Evolutionary conservation across 768 basidiomycete species (phyloP), one percentile per base, ranked within the genome.

Genomic region (Naganishia vaughanmartiniae): DNA sequence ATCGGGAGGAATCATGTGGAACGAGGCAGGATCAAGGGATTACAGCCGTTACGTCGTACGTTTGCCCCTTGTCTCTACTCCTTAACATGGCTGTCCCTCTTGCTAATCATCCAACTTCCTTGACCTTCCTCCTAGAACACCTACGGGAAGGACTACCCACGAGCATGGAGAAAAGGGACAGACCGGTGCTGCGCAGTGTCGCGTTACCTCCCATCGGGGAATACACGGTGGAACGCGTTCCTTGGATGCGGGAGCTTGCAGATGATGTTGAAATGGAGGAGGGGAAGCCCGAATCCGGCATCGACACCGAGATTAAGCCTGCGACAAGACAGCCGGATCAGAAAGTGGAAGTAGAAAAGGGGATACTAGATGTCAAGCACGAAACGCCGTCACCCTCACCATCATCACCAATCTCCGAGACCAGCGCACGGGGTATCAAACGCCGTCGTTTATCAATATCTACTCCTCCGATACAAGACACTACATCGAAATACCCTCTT

Each of bases 11-110:
- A 31, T 12, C n/a, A 28, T 14, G 31, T 11, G 65, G 65, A 66
- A 42, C 36, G 65, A 21, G 54, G 54, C 17, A 46, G 51, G 36
- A 48, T 53, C 48, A 54, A 54, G 54, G 51, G 48, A 42, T 54
- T 54, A 21, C 31, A 28, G 19, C 48, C 65, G 48, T 10, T 67
- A 30, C 66, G 51, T 21, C 26, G 51, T 53, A 31, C 24, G 34
- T 67, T 45, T 42, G n/a, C 15, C 4, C 42, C n/a, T 36, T 5
- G 36, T 12, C 12, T 36, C 12, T 36, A 6, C 12, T 36, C 36
- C 36, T 36, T 12, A 12, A 5, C 5, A 12, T 36, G 36, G 36
- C 36, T 12, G 36, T 36, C 12, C 36, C n/a, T 17, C 15, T 42
- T 7, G 7, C 34, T 60, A 21, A 60, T n/a, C 39, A 12, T 26